Evolutionary conservation across 1,139 yeast species (phyloP).

Genomic region (Blastobotrys raffinosifermentans): DNA sequence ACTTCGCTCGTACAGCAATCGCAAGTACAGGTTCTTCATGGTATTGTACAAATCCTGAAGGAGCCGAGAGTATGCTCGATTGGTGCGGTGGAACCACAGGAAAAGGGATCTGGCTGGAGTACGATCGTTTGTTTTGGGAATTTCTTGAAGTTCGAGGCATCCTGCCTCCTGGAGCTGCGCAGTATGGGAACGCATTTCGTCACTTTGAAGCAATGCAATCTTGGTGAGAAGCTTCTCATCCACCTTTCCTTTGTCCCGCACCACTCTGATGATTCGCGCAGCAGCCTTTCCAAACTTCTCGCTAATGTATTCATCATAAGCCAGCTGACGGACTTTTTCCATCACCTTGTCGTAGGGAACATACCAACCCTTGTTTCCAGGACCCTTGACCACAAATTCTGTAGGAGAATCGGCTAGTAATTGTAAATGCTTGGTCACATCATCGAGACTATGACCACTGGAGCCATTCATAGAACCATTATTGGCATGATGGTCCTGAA

Average conservation of each 20-base stretch:
- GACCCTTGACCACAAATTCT: slow-evolving; percentile 27
- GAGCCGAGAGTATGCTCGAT: slow-evolving; percentile 44
- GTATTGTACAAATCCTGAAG: slow-evolving; percentile 56
- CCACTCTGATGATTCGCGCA: slow-evolving; percentile 59
- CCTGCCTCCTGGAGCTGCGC: slow-evolving; percentile 35
- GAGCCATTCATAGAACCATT: slow-evolving; percentile 29
- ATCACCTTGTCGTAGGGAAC: slow-evolving; percentile 35
- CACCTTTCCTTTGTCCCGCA: slow-evolving; percentile 59
- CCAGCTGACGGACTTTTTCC: slow-evolving; percentile 43
- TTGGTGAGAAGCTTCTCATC: slow-evolving; percentile 84
- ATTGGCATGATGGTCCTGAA: slow-evolving; percentile 3
- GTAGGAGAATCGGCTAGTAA: slow-evolving; percentile 31
- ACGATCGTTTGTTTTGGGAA: slow-evolving; percentile 86
- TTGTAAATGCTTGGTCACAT: slow-evolving; percentile 31
- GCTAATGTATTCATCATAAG: slow-evolving; percentile 57
- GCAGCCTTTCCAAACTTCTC: slow-evolving; percentile 44
- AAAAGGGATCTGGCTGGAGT: slow-evolving; percentile 87
- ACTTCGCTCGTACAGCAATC: slow-evolving; percentile 50
- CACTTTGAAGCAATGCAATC: slow-evolving; percentile 67
- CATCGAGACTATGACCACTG: slow-evolving; percentile 29
- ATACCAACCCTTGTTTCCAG: slow-evolving; percentile 35
- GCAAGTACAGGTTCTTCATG: slow-evolving; percentile 58
- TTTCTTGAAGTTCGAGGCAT: slow-evolving; percentile 61
- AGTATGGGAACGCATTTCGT: slow-evolving; percentile 54
- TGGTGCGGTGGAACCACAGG: slow-evolving; percentile 67